Base-by-base conservation (phyloP, 345 rosid genomes). In the Pistacia integerrima region DNA sequence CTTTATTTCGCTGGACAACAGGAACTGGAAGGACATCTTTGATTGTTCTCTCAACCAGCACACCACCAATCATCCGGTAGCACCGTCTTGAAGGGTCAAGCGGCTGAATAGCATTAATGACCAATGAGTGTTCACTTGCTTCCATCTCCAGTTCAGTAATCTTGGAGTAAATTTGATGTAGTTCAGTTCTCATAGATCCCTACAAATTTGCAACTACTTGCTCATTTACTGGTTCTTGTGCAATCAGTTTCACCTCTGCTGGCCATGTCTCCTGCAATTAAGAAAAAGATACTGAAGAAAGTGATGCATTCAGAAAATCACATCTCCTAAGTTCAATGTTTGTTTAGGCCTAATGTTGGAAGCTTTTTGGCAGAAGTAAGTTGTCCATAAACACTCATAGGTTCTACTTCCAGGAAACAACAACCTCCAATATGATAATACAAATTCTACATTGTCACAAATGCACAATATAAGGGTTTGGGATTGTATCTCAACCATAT, bases 111-210 rank as follows among this genome's bases (percentile, higher is more conserved):
- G 98, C 97, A 78, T 86, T 93, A 46, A 91, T 90, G 71, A 96
- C 98, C 73, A 93, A 82, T 1, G 94, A 83, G 76, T 96, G 97
- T 84, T 96, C 98, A 46, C 97, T 92, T 44, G 84, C 93, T 82
- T 90, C 98, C 98, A 95, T 90, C 90, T 95, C 99, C 77, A 93
- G 90, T 48, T 95, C 98, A 0, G 97, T 95, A 58, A 95, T 91
- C 85, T 95, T 95, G 0, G 98, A 89, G 82, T 92, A 93, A 76
- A 95, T 89, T 75, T 95, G 99, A 78, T 90, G 93, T 11, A 93
- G 89, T 70, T 95, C 99, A 54, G 90, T 78, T 84, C 92, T 89
- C 90, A 93, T 74, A 35, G 87, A 79, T 58, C 85, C 88, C 22
- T 96, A 93, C 18, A 78, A 81, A 70, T 90, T 91, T 17, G 91